A percentile compares a stretch with the other conserved stretches of the same genome.
phyloP scores from a whole-genome alignment of 495 filamentous ascomycete genomes.

The Neurospora sp. region DNA sequence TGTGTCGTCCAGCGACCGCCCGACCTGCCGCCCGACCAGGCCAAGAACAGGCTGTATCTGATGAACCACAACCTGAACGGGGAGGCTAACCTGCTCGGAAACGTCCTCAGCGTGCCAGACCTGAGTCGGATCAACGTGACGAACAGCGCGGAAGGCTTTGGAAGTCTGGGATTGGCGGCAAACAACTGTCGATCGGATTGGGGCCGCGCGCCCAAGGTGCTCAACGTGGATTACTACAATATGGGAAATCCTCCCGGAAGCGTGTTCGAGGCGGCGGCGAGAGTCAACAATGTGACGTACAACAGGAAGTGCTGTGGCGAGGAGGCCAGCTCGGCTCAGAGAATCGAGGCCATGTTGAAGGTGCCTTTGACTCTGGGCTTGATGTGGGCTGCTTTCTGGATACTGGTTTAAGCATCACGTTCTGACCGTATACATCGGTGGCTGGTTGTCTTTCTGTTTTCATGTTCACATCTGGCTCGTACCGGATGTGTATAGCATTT shows the following conservation, averaged over 20 bases:
- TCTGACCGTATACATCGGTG: background rate
- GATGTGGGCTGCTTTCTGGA: conserved; percentile 4
- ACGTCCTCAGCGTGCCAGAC: conserved; percentile 65
- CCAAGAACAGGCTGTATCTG: conserved; percentile 62
- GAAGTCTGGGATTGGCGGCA: conserved; percentile 62
- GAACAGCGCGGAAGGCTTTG: conserved; percentile 54
- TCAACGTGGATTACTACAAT: conserved; percentile 88
- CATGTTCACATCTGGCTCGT: background rate
- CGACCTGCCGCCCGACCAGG: conserved; percentile 39
- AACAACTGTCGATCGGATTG: conserved; percentile 57
- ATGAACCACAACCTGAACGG: conserved; percentile 89
- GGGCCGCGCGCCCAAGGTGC: conserved; percentile 68
- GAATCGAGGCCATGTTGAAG: conserved; percentile 1
- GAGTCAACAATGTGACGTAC: conserved; percentile 78
- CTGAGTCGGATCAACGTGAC: conserved; percentile 53
- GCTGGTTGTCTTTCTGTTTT: background rate
- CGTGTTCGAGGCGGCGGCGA: conserved; percentile 83
- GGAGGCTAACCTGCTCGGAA: conserved; percentile 50
- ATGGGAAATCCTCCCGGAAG: conserved; percentile 56
- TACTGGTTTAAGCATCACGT: background rate
- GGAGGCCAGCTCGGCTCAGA: conserved; percentile 14
- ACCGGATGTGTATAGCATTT: background rate
- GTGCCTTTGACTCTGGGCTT: conserved; percentile 5
- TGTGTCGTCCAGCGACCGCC: conserved; percentile 63
- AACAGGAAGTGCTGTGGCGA: conserved; percentile 61